Conservation (phyloP, 768 basidiomycete genomes). For the Mrakia blollopis region DNA sequence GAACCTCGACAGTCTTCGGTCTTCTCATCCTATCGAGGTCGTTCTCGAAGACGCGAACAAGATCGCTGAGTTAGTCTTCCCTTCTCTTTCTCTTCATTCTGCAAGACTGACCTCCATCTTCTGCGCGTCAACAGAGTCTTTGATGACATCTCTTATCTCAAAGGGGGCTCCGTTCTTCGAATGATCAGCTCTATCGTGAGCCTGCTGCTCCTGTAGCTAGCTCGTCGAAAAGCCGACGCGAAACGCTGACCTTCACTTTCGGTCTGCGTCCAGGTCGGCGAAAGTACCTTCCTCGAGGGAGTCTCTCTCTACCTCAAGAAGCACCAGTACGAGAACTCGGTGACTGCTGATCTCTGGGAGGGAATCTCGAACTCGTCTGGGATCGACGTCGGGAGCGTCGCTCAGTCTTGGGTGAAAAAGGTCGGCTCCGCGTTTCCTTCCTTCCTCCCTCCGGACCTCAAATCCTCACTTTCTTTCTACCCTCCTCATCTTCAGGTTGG, state of each 20-base stretch:
- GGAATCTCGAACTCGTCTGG: slow-evolving; percentile 71
- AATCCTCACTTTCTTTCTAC: not conserved
- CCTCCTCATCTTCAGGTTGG: slow-evolving; percentile 67
- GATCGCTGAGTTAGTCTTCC: slow-evolving; percentile 68
- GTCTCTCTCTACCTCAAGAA: slow-evolving; percentile 89
- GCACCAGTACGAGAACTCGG: slow-evolving; percentile 75
- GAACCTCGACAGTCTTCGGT: slow-evolving; percentile 71
- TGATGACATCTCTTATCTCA: slow-evolving; percentile 79
- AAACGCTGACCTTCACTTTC: slow-evolving; percentile 47
- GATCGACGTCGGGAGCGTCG: slow-evolving; percentile 67
- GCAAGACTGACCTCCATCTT: slow-evolving; percentile 65
- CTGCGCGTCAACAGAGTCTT: slow-evolving; percentile 68
- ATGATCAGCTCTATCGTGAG: slow-evolving; percentile 51
- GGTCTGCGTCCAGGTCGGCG: slow-evolving; percentile 59
- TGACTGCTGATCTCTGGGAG: slow-evolving; percentile 80
- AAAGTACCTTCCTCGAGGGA: slow-evolving; percentile 78
- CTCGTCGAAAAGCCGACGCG: not conserved
- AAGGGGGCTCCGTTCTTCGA: slow-evolving; percentile 75
- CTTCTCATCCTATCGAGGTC: slow-evolving; percentile 89
- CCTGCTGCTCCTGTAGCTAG: not conserved
- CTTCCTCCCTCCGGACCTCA: not conserved
- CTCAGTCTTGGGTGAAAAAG: slow-evolving; percentile 68
- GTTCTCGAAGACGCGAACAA: slow-evolving; percentile 78
- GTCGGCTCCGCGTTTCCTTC: not conserved
- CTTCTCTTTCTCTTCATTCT: slow-evolving; percentile 64